phyloP scores from a whole-genome alignment of 148 eudicot species.

The Cornus suecica region DNA sequence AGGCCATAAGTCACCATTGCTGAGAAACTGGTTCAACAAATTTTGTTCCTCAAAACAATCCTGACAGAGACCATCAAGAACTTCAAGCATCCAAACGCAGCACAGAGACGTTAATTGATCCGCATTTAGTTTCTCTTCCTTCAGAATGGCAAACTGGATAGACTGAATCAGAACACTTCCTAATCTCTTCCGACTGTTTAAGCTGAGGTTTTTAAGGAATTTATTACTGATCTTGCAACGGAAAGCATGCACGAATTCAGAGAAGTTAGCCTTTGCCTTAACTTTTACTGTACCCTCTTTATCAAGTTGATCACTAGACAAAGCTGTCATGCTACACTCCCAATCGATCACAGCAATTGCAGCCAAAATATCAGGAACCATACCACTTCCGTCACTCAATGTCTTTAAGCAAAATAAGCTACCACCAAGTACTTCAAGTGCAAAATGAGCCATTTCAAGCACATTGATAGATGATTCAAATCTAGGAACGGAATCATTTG shows the following conservation, averaged over 20 bases:
- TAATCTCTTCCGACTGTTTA: constrained; percentile 33
- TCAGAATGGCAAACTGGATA: constrained; percentile 49
- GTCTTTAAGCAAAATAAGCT: constrained; percentile 54
- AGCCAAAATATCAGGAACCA: constrained; percentile 50
- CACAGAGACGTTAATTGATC: constrained; percentile 43
- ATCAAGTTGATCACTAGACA: constrained; percentile 28
- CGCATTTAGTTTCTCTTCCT: constrained; percentile 40
- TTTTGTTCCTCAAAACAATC: constrained; percentile 68
- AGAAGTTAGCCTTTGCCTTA: constrained; percentile 44
- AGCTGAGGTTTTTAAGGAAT: constrained; percentile 40
- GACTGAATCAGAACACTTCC: constrained; percentile 47
- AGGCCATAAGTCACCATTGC: constrained; percentile 64
- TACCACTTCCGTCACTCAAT: constrained; percentile 41
- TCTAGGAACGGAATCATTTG: constrained; percentile 24
- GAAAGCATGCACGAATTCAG: constrained; percentile 50
- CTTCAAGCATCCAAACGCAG: constrained; percentile 66
- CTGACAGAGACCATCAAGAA: constrained; percentile 48
- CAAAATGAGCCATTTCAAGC: constrained; percentile 57
- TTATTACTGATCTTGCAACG: constrained; percentile 38
- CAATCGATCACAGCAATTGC: constrained; percentile 62
- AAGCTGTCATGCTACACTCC: constrained; percentile 49
- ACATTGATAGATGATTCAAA: constrained; percentile 27
- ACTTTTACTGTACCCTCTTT: constrained; percentile 26
- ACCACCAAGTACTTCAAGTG: constrained; percentile 63
- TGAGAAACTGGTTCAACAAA: constrained; percentile 60